Evolutionary conservation across 2,329 filamentous ascomycete genomes (phyloP).

Genomic region (Cordyceps pruinosa): DNA sequence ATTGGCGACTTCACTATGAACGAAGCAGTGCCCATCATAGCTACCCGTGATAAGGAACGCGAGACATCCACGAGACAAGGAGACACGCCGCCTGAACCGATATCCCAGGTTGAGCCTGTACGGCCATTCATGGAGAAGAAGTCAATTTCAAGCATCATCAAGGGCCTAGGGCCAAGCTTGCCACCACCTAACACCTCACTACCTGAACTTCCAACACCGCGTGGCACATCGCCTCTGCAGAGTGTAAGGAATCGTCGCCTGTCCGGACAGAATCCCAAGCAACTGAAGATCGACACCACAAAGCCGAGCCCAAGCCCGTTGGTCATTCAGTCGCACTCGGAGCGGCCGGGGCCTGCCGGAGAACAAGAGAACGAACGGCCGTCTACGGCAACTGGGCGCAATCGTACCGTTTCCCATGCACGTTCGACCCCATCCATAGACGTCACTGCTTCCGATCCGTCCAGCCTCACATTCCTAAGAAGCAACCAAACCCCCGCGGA

Average conservation of each 20-base stretch:
- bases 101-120: constrained; percentile 43
- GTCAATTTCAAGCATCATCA: constrained; percentile 17
- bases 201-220: constrained; percentile 35
- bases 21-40: constrained; percentile 29
- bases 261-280: constrained; percentile 72
- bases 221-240: constrained; percentile 28
- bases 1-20: constrained; percentile 76
- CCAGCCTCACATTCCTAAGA: constrained; percentile 25
- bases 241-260: constrained; percentile 69
- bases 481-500: constrained; percentile 27
- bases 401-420: background rate
- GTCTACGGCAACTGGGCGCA: background rate
- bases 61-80: constrained; percentile 49
- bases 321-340: constrained; percentile 2
- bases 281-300: constrained; percentile 80
- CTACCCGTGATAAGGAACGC: constrained; percentile 33
- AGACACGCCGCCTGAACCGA: constrained; percentile 45
- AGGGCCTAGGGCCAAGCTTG: constrained; percentile 23
- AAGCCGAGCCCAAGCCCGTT: constrained; percentile 23
- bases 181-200: constrained; percentile 45
- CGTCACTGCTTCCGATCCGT: constrained; percentile 21
- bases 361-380: constrained; percentile 3
- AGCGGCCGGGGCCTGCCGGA: background rate
- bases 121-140: constrained; percentile 64
- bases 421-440: constrained; percentile 8